Percentiles rank a stretch among this genome's conserved stretches.
These are phyloP conservation scores for Umbellularia californica DNA, from an alignment of 164 flowering plant species.

Conservation along the genomic window DNA sequence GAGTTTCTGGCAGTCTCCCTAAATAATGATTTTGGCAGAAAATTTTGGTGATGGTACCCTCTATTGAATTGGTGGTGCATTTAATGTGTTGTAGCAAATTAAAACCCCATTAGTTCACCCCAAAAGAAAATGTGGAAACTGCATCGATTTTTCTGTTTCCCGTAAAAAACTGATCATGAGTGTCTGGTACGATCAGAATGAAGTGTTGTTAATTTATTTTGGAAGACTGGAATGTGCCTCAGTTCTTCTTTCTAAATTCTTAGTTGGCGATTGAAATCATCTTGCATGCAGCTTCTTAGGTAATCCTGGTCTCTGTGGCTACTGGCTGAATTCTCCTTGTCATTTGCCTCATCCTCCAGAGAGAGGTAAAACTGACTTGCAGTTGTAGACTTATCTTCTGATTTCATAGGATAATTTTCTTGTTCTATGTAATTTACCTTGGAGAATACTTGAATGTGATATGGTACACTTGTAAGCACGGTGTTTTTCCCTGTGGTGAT, in stretches of 20 bases:
- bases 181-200: neutral
- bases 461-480: neutral
- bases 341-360: constrained; percentile 44
- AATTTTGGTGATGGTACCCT: neutral
- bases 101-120: neutral
- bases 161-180: neutral
- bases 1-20: neutral
- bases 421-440: neutral
- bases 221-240: neutral
- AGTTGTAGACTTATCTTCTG: neutral
- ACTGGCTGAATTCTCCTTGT: constrained; percentile 72
- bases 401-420: neutral
- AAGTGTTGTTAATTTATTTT: too few relatives aligned
- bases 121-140: neutral
- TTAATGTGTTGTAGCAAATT: neutral
- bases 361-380: constrained; percentile 48
- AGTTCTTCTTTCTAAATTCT: neutral
- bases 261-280: neutral
- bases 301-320: constrained; percentile 79
- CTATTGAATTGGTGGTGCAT: neutral
- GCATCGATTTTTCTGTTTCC: neutral
- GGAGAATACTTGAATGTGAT: neutral
- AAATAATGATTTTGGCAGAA: neutral
- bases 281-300: constrained; percentile 62
- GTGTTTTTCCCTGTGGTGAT: neutral